These are phyloP conservation scores for Bipolaris zeicola DNA, from an alignment of 2,329 filamentous ascomycete species.

Conservation along the genomic window DNA sequence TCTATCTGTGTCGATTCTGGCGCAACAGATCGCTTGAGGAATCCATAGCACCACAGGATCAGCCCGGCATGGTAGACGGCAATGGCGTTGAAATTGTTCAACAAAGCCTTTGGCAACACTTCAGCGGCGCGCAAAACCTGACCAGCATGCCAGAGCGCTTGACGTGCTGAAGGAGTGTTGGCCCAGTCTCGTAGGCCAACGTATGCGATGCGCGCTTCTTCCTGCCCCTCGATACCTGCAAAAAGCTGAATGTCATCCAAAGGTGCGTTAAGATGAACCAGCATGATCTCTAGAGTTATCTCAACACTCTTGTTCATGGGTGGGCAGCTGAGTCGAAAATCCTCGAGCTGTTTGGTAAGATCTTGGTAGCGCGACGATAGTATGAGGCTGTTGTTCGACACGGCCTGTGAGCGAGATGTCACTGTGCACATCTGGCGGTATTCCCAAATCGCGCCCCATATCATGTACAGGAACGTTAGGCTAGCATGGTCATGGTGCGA, in stretches of 20 bases:
- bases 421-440: slow-evolving; percentile 65
- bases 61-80: slow-evolving; percentile 71
- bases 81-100: slow-evolving; percentile 71
- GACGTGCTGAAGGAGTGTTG: slow-evolving; percentile 60
- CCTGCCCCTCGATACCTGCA: slow-evolving; percentile 69
- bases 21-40: slow-evolving; percentile 50
- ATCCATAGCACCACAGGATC: slow-evolving; percentile 71
- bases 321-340: slow-evolving; percentile 56
- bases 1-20: slow-evolving; percentile 41
- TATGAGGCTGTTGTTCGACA: slow-evolving; percentile 43
- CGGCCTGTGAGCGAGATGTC: slow-evolving; percentile 52
- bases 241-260: slow-evolving; percentile 71
- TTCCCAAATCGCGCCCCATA: slow-evolving; percentile 70
- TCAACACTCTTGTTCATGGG: slow-evolving; percentile 40
- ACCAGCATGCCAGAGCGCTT: slow-evolving; percentile 70
- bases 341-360: slow-evolving; percentile 63
- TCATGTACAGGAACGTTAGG: slow-evolving; percentile 67
- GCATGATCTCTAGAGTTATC: slow-evolving; percentile 56
- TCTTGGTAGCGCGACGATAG: slow-evolving; percentile 57
- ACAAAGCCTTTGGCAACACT: slow-evolving; percentile 57
- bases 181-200: slow-evolving; percentile 65
- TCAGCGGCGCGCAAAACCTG: slow-evolving; percentile 68
- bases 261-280: slow-evolving; percentile 68
- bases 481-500: slow-evolving; percentile 47
- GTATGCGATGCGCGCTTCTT: slow-evolving; percentile 66